phyloP scores from a whole-genome alignment of 2,329 filamentous ascomycete genomes.

The Chaetomiaceae sp. region DNA sequence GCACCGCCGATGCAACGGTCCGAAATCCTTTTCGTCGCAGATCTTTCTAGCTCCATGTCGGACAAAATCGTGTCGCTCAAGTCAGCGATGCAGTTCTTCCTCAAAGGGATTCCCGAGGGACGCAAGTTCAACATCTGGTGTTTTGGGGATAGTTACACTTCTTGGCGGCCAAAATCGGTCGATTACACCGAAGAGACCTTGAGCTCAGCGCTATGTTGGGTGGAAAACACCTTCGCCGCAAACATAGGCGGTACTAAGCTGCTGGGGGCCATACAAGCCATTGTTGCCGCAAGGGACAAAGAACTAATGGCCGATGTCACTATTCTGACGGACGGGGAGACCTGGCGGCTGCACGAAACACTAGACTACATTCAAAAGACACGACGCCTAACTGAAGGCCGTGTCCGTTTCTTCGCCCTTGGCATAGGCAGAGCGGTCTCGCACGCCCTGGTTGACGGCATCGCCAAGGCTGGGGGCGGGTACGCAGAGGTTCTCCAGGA shows the following conservation, averaged over 20 bases:
- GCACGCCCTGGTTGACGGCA: constrained; percentile 53
- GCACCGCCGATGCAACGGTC: background rate
- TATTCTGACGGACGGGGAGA: constrained; percentile 53
- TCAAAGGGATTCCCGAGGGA: constrained; percentile 50
- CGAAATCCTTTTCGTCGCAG: constrained; percentile 25
- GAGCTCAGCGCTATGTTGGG: constrained; percentile 37
- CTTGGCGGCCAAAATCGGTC: constrained; percentile 11
- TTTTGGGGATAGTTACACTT: constrained; percentile 40
- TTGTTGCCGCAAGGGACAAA: constrained; percentile 35
- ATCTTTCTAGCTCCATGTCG: constrained; percentile 37
- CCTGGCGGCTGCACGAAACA: constrained; percentile 45
- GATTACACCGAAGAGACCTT: constrained; percentile 35
- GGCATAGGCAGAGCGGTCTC: constrained; percentile 54
- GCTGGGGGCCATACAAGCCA: constrained; percentile 41
- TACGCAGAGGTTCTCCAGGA: constrained; percentile 37
- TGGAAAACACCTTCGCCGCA: constrained; percentile 36
- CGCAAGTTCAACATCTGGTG: constrained; percentile 44
- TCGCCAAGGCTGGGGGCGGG: constrained; percentile 54
- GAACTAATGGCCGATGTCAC: constrained; percentile 49
- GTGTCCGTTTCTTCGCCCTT: constrained; percentile 52
- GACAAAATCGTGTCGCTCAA: constrained; percentile 45
- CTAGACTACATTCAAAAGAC: constrained; percentile 46
- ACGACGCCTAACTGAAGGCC: constrained; percentile 36
- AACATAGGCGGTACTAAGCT: constrained; percentile 54
- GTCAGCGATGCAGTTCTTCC: constrained; percentile 50